These are phyloP conservation scores for Zancudomyces culisetae DNA, from an alignment of 371 early-diverging fungal genomes.

Conservation along the genomic window DNA sequence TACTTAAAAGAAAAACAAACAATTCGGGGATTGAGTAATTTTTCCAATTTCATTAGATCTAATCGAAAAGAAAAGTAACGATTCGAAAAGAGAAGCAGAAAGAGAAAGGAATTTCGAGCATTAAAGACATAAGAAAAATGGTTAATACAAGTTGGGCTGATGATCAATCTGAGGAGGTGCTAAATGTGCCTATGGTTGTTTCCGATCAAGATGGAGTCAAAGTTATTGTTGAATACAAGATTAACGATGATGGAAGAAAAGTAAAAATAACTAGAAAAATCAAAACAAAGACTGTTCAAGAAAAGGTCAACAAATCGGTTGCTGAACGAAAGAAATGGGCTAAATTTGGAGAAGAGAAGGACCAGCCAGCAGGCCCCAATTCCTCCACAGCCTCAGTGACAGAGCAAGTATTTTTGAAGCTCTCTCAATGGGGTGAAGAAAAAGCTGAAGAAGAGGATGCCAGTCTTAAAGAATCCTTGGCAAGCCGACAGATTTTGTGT, in stretches of 20 bases:
- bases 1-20: too few species aligned
- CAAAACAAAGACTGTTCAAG: constrained; percentile 52
- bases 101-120: too few species aligned
- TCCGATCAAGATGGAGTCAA: constrained; percentile 69
- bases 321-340: constrained; percentile 77
- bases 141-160: constrained; percentile 22
- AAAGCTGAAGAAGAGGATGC: constrained; percentile 10
- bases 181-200: constrained; percentile 19
- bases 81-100: too few species aligned
- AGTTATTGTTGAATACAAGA: constrained; percentile 55
- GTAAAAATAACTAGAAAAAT: constrained; percentile 75
- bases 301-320: constrained; percentile 71
- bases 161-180: constrained; percentile 13
- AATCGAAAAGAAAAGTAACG: too few species aligned
- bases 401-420: constrained; percentile 71
- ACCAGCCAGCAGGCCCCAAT: constrained; percentile 65
- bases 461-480: constrained; percentile 17
- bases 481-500: constrained; percentile 51
- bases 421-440: constrained; percentile 32
- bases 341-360: constrained; percentile 61
- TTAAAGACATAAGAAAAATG: constrained; percentile 4
- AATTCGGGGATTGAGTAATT: too few species aligned
- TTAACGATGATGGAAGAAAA: constrained; percentile 71
- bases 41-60: too few species aligned
- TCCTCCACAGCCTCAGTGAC: constrained; percentile 72